Conservation (phyloP, 2,329 filamentous ascomycete genomes). For the Apiospora hydei region DNA sequence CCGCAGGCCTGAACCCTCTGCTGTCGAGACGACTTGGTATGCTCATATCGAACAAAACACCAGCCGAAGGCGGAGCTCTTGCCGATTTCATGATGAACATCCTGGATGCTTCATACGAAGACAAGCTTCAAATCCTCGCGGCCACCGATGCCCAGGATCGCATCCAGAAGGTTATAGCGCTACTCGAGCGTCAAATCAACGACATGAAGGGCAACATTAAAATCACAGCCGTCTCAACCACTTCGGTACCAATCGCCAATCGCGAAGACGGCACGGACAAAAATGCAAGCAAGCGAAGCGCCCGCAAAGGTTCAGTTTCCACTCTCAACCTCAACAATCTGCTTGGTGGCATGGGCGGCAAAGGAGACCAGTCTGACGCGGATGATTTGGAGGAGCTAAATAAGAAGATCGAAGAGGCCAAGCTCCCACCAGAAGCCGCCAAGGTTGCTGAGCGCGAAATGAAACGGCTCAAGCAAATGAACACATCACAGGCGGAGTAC, state of each 20-base stretch:
- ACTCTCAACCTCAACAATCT: constrained; percentile 48
- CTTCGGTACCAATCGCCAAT: constrained; percentile 66
- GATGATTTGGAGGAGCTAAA: constrained; percentile 93
- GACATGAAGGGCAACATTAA: constrained; percentile 88
- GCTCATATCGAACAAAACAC: constrained; percentile 83
- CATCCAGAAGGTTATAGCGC: constrained; percentile 81
- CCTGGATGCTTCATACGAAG: constrained; percentile 85
- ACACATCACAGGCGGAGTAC: constrained; percentile 93
- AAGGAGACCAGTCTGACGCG: constrained; percentile 77
- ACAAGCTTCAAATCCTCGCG: constrained; percentile 88
- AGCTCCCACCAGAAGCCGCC: constrained; percentile 81
- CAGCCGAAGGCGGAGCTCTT: constrained; percentile 82
- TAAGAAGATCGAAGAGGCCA: constrained; percentile 83
- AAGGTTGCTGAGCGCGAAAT: constrained; percentile 93
- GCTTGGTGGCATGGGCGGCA: constrained; percentile 55
- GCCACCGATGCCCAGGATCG: constrained; percentile 80
- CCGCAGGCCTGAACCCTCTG: constrained; percentile 77
- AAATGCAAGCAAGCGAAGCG: constrained; percentile 48
- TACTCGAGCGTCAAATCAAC: constrained; percentile 82
- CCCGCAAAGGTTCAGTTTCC: constrained; percentile 34
- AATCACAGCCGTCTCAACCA: constrained; percentile 78
- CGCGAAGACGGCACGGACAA: constrained; percentile 63
- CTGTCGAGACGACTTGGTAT: constrained; percentile 85
- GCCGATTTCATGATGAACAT: constrained; percentile 98
- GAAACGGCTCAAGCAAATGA: constrained; percentile 91